Evolutionary conservation across 768 basidiomycete genomes (phyloP).

Genomic region (Roridomyces roridus): DNA sequence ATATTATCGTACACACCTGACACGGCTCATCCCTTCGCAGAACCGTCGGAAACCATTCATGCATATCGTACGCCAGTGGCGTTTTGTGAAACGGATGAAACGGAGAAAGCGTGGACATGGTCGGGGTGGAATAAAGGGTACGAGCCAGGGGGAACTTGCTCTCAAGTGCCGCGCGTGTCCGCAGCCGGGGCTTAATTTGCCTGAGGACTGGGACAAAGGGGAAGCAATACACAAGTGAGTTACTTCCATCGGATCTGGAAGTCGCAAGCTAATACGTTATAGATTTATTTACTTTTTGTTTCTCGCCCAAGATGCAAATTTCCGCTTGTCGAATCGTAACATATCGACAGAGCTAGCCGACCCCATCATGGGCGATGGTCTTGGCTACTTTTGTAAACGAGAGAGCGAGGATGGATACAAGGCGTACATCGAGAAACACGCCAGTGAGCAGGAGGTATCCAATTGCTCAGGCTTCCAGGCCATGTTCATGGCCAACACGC

Average conservation of each 20-base stretch:
- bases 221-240: background rate
- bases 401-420: background rate
- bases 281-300: background rate
- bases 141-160: constrained; percentile 8
- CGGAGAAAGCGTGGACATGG: background rate
- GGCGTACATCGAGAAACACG: background rate
- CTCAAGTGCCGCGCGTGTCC: constrained; percentile 15
- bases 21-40: background rate
- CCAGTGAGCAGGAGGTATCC: background rate
- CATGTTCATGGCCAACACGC: background rate
- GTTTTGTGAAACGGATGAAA: constrained; percentile 12
- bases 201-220: background rate
- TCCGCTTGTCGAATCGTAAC: background rate
- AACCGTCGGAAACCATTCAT: background rate
- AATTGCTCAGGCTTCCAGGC: constrained; percentile 6
- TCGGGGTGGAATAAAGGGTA: background rate
- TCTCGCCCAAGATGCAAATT: constrained; percentile 4
- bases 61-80: constrained; percentile 5
- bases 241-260: too few species aligned
- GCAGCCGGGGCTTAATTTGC: constrained; percentile 5
- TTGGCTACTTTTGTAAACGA: background rate
- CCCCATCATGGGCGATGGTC: background rate
- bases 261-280: too few species aligned
- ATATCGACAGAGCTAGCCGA: background rate
- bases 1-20: background rate